Conservation (phyloP, 1,284 basidiomycete species). For the Paramarasmius palmivorus region DNA sequence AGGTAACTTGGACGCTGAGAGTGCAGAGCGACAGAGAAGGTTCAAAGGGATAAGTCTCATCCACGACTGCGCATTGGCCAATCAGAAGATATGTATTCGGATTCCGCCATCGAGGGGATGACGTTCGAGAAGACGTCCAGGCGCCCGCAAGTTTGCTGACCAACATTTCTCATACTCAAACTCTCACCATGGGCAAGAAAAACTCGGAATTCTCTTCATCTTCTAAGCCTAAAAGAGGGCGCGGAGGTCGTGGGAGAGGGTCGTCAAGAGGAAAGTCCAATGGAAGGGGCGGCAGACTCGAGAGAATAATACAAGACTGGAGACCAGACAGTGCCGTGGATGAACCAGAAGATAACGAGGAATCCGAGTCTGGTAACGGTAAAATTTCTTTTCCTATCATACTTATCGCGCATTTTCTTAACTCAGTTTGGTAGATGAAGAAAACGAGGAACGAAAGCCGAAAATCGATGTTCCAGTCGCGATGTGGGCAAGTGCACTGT, state of each 20-base stretch:
- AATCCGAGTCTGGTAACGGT: slow-evolving; percentile 26
- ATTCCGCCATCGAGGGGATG: too few relatives aligned
- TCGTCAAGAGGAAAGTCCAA: slow-evolving; percentile 21
- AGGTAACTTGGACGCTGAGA: too few relatives aligned
- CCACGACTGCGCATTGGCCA: too few relatives aligned
- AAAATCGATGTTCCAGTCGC: slow-evolving; percentile 72
- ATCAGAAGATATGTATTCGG: too few relatives aligned
- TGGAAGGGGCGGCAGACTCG: slow-evolving; percentile 22
- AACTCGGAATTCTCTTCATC: slow-evolving; percentile 27
- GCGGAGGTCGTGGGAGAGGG: slow-evolving; percentile 29
- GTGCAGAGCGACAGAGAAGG: too few relatives aligned
- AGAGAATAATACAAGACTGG: slow-evolving; percentile 24
- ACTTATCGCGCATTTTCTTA: background rate
- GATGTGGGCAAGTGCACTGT: slow-evolving; percentile 75
- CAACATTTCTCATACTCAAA: background rate
- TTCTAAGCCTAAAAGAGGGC: slow-evolving; percentile 25
- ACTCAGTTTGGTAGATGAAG: slow-evolving; percentile 23
- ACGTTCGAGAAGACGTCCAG: too few relatives aligned
- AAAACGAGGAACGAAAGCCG: slow-evolving; percentile 30
- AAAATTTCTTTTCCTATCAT: background rate
- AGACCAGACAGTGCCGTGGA: slow-evolving; percentile 56
- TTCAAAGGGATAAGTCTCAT: too few relatives aligned
- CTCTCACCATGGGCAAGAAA: slow-evolving; percentile 41
- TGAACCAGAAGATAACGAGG: slow-evolving; percentile 33
- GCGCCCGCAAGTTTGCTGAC: too few relatives aligned